These are phyloP conservation scores for Ambrosia hybrid DNA, from an alignment of 140 eudicot species.

Conservation along the genomic window DNA sequence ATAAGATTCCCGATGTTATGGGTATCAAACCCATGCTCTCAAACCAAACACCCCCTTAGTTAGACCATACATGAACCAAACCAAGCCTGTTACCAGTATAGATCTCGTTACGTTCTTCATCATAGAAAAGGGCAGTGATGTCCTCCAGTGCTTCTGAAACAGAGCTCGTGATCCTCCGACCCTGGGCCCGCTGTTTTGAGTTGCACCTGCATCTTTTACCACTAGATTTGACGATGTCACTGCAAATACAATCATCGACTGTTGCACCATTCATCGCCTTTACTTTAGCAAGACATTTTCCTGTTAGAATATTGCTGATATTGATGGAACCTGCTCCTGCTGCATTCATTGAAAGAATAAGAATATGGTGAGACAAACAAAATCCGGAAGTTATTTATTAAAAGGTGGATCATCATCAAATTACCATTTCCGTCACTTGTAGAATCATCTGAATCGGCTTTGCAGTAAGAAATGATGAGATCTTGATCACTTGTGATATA, in stretches of 20 bases:
- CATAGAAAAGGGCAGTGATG: constrained; percentile 92
- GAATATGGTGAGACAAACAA: not conserved
- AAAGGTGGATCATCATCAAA: not conserved
- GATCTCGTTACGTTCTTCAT: constrained; percentile 93
- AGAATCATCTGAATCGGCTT: constrained; percentile 86
- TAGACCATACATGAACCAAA: constrained; percentile 94
- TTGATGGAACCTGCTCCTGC: constrained; percentile 79
- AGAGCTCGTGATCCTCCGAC: constrained; percentile 53
- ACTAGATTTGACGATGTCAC: constrained; percentile 26
- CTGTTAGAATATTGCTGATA: constrained; percentile 87
- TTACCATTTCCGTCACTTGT: constrained; percentile 70
- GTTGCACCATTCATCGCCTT: constrained; percentile 49
- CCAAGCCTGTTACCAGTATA: constrained; percentile 91
- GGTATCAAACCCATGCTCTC: not conserved
- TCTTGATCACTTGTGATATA: constrained; percentile 97
- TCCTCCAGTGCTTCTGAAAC: constrained; percentile 84
- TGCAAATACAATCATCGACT: constrained; percentile 56
- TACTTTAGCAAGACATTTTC: constrained; percentile 92
- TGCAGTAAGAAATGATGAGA: constrained; percentile 93
- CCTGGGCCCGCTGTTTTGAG: constrained; percentile 49
- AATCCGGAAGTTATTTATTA: not conserved
- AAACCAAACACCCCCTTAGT: constrained; percentile 30
- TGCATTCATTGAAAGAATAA: constrained; percentile 29
- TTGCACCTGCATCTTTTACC: constrained; percentile 43
- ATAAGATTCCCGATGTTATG: constrained; percentile 4